Evolutionary conservation across 441 rosid species (phyloP), one percentile per base, ranked within the genome.

Genomic region (Pelargonium exstipulatum): DNA sequence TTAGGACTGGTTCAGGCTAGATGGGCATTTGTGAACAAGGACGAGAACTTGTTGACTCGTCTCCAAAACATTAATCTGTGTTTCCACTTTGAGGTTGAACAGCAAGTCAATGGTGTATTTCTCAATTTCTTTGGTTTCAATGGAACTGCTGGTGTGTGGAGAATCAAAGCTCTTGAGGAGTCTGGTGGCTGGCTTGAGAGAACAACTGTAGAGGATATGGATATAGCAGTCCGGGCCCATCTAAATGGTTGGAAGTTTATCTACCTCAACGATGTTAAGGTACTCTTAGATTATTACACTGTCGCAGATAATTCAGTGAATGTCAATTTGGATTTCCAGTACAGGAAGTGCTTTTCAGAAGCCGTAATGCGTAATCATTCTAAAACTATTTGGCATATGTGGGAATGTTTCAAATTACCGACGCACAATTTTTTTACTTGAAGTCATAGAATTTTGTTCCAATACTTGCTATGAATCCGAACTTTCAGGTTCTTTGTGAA

Each of bases 91-190:
- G 98, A 94, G 82, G 96, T 94, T 73, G 97, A 94, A 71, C 98
- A 94, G 76, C 97, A 91, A 79, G 98, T 94, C 49, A 94, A 86
- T 66, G 90, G 96, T 0, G 83, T 80, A 37, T 90, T 88, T 78
- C 80, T 89, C 17, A 89, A 88, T 75, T 93, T 94, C 87, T 94
- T 94, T 65, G 98, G 98, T 64, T 94, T 94, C 53, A 94, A 94
- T 75, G 98, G 98, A 69, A 94, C 98, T 73, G 96, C 97, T 79
- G 96, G 98, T 72, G 91, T 94, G 46, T 94, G 99, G 97, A 90
- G 99, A 76, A 90, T 90, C 35, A 88, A 86, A 76, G 88, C 98
- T 65, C 95, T 94, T 22, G 92, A 88, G 79, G 98, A 89, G 17
- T 91, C 97, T 46, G 96, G 97, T 66, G 97, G 95, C 5, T 91